phyloP scores from a whole-genome alignment of 2,329 filamentous ascomycete species.

The Hypoxylon sp. region DNA sequence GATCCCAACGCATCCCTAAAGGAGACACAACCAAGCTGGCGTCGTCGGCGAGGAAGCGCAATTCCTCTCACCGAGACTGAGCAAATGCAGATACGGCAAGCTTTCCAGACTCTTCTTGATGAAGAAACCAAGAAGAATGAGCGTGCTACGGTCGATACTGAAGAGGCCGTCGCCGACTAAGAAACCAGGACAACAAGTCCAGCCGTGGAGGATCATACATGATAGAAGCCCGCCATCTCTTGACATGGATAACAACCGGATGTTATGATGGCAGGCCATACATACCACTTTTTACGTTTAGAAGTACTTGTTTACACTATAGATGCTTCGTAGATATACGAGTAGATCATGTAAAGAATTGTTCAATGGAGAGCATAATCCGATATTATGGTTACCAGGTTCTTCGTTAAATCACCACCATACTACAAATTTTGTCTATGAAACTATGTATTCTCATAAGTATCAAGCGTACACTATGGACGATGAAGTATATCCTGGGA shows the following conservation, averaged over 20 bases:
- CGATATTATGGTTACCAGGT: neutral
- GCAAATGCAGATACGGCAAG: conserved; percentile 61
- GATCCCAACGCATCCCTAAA: conserved; percentile 64
- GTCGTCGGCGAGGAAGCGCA: conserved; percentile 59
- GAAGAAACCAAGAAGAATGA: conserved; percentile 41
- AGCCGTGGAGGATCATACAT: neutral
- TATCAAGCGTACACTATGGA: neutral
- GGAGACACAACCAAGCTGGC: conserved; percentile 66
- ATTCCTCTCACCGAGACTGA: conserved; percentile 62
- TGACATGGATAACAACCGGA: neutral
- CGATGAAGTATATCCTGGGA: no score
- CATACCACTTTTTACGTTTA: neutral
- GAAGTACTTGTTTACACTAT: neutral
- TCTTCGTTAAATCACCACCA: neutral
- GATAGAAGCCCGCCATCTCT: neutral
- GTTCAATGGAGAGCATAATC: neutral
- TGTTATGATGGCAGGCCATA: neutral
- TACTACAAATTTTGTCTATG: neutral
- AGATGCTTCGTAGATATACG: neutral
- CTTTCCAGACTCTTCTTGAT: conserved; percentile 56
- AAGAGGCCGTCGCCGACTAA: conserved; percentile 29
- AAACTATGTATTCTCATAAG: neutral
- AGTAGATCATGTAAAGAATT: no score
- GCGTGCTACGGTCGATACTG: neutral
- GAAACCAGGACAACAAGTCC: neutral